These are phyloP conservation scores for Pythium insidiosum DNA, from an alignment of 352 stramenopile genomes.

Conservation along the genomic window DNA sequence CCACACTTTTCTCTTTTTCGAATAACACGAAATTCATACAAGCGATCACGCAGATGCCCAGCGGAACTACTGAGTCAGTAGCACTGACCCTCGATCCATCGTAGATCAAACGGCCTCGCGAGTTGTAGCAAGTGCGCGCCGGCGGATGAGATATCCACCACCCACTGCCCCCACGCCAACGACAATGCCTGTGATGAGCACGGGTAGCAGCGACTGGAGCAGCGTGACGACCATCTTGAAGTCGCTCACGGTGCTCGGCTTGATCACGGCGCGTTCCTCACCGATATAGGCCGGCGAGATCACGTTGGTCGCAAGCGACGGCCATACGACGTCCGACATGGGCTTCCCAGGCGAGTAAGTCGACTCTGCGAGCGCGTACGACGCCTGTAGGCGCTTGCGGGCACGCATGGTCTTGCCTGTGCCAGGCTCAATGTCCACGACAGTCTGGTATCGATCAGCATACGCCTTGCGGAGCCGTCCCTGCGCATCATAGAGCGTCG, in stretches of 20 bases:
- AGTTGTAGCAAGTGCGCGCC: no score
- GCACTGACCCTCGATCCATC: no score
- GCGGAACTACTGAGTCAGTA: no score
- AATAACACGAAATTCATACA: no score
- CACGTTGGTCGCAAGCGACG: constrained; percentile 37
- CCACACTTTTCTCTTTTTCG: no score
- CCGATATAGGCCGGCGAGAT: constrained; percentile 56
- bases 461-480: constrained; percentile 36
- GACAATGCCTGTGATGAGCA: constrained; percentile 53
- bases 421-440: constrained; percentile 60
- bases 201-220: constrained; percentile 50
- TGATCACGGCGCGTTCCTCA: constrained; percentile 37
- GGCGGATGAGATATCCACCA: no score
- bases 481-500: constrained; percentile 42
- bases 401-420: constrained; percentile 67
- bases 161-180: no score
- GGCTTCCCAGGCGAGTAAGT: constrained; percentile 17
- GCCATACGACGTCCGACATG: constrained; percentile 64
- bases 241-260: constrained; percentile 23
- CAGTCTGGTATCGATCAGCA: constrained; percentile 36
- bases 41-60: no score
- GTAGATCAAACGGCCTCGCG: no score
- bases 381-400: constrained; percentile 48
- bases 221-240: constrained; percentile 48
- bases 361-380: constrained; percentile 43